A percentile compares a stretch with the other conserved stretches of the same genome.
Conservation (phyloP, 257 asterid species). For the Datura wrightii region DNA sequence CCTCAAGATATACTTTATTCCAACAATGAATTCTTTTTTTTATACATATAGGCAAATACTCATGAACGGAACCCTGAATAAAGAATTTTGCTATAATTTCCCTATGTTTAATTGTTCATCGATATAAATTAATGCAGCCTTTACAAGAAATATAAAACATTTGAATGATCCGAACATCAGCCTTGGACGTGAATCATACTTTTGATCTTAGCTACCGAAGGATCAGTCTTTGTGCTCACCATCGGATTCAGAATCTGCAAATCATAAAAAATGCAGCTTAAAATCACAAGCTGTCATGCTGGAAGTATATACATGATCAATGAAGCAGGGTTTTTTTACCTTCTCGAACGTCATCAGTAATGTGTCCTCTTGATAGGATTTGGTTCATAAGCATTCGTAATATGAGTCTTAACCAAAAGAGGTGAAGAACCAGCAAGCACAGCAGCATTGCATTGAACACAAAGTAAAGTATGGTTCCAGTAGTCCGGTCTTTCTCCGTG, state of each 20-base stretch:
- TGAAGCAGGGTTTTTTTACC: slow-evolving; percentile 36
- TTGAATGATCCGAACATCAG: neutral
- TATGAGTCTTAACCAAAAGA: slow-evolving; percentile 42
- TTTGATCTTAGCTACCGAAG: neutral
- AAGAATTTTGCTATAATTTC: neutral
- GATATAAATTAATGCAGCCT: neutral
- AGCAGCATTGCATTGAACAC: slow-evolving; percentile 41
- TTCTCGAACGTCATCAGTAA: slow-evolving; percentile 44
- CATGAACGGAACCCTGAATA: neutral
- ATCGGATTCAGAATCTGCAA: slow-evolving; percentile 43
- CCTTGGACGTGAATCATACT: neutral
- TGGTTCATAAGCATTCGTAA: slow-evolving; percentile 34
- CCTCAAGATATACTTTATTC: neutral
- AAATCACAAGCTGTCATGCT: neutral
- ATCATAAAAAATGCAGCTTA: neutral
- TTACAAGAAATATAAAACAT: neutral
- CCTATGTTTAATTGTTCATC: slow-evolving; percentile 11
- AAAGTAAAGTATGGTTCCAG: slow-evolving; percentile 31
- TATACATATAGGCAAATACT: neutral
- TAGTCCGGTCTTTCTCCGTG: neutral
- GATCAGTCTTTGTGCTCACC: slow-evolving; percentile 42
- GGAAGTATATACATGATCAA: neutral
- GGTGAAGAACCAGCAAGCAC: slow-evolving; percentile 40
- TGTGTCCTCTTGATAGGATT: slow-evolving; percentile 41
- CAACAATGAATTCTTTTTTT: neutral